Evolutionary conservation across 2,329 filamentous ascomycete species (phyloP).

Genomic region (Triangularia verruculosa): DNA sequence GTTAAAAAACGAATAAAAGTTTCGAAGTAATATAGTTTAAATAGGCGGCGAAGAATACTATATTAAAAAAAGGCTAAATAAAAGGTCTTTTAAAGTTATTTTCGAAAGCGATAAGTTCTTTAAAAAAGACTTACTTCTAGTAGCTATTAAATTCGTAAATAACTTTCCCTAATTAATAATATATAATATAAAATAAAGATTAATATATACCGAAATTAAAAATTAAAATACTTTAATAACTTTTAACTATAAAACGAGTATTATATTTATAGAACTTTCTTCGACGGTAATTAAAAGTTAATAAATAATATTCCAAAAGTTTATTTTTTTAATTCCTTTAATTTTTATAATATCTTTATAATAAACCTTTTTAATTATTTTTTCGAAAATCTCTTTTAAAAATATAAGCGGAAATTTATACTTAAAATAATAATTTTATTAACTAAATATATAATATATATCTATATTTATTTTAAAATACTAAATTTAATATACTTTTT

Average conservation of each 20-base stretch:
- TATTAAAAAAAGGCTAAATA: too few species aligned
- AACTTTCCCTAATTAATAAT: too few species aligned
- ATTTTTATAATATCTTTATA: constrained; percentile 96
- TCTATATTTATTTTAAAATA: background rate
- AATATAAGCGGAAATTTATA: constrained; percentile 90
- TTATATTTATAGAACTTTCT: constrained; percentile 97
- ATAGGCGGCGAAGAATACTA: too few species aligned
- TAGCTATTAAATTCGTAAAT: too few species aligned
- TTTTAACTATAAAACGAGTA: constrained; percentile 98
- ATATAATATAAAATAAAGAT: too few species aligned
- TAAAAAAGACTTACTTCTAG: too few species aligned
- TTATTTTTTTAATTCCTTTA: constrained; percentile 98
- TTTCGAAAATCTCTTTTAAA: constrained; percentile 94
- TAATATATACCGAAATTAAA: constrained; percentile 47
- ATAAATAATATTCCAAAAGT: constrained; percentile 97
- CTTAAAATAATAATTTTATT: constrained; percentile 99
- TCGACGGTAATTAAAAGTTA: constrained; percentile 85
- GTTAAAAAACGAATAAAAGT: too few species aligned
- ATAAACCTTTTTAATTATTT: constrained; percentile 95
- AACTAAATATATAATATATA: constrained; percentile 86
- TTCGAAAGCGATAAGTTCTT: too few species aligned
- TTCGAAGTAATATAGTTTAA: too few species aligned
- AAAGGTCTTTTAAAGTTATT: too few species aligned
- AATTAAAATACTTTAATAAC: constrained; percentile 97
- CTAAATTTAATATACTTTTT: constrained; percentile 10